Conservation (phyloP, 768 basidiomycete species). For the Tricholoma furcatifolium region DNA sequence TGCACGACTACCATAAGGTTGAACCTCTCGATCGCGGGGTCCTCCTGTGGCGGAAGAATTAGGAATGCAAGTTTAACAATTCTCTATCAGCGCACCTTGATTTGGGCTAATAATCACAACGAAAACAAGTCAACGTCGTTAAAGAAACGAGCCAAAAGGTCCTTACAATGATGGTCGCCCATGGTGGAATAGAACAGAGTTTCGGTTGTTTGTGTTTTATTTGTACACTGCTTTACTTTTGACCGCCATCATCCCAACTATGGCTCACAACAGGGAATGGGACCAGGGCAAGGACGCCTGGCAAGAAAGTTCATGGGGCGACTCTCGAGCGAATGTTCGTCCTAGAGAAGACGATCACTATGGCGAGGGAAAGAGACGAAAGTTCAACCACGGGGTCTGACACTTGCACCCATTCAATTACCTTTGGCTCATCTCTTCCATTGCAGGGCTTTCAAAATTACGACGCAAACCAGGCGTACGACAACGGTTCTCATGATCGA, state of each 20-base stretch:
- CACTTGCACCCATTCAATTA: neutral
- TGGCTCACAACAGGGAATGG: slow-evolving; percentile 87
- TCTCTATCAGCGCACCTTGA: slow-evolving; percentile 45
- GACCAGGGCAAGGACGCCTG: slow-evolving; percentile 73
- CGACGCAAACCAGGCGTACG: slow-evolving; percentile 46
- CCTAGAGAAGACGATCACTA: slow-evolving; percentile 69
- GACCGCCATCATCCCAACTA: slow-evolving; percentile 33
- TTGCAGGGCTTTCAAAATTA: slow-evolving; percentile 44
- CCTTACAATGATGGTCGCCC: slow-evolving; percentile 63
- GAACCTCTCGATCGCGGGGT: slow-evolving; percentile 62
- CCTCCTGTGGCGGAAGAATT: slow-evolving; percentile 29
- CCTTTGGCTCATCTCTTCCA: neutral
- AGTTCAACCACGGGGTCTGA: slow-evolving; percentile 65
- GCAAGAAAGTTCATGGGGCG: slow-evolving; percentile 47
- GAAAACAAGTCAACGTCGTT: slow-evolving; percentile 7
- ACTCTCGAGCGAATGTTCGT: slow-evolving; percentile 41
- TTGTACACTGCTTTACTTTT: slow-evolving; percentile 38
- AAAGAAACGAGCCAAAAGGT: neutral
- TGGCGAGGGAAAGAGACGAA: slow-evolving; percentile 74
- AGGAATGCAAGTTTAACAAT: neutral
- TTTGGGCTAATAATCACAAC: slow-evolving; percentile 40
- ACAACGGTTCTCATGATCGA: slow-evolving; percentile 39
- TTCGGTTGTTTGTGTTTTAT: slow-evolving; percentile 28
- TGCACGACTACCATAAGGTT: slow-evolving; percentile 42
- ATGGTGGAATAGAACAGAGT: slow-evolving; percentile 39